phyloP scores from a whole-genome alignment of 129 eudicot genomes.

The Helianthus tuberosus region DNA sequence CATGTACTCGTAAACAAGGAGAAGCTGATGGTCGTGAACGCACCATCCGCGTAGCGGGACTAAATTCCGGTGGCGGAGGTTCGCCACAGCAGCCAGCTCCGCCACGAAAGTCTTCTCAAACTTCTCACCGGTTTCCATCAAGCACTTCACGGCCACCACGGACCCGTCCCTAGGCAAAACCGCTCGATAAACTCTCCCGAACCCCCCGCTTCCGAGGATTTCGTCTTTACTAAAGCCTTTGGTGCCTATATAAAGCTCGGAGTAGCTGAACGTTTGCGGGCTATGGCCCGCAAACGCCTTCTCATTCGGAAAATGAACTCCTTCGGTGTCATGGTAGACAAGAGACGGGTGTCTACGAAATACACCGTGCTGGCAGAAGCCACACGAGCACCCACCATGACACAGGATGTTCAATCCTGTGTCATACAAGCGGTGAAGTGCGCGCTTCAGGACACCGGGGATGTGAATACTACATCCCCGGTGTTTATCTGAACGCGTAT shows the following conservation, averaged over 20 bases:
- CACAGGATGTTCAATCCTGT: not conserved
- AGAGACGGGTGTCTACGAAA: slow-evolving; percentile 22
- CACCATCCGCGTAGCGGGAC: slow-evolving; percentile 96
- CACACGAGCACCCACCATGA: not conserved
- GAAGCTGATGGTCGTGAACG: slow-evolving; percentile 65
- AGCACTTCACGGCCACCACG: slow-evolving; percentile 80
- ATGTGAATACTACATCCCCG: slow-evolving; percentile 31
- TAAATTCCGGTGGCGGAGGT: slow-evolving; percentile 90
- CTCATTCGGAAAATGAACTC: slow-evolving; percentile 48
- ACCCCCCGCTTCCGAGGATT: slow-evolving; percentile 88
- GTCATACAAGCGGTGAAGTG: slow-evolving; percentile 37
- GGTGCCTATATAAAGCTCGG: slow-evolving; percentile 86
- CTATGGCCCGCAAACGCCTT: slow-evolving; percentile 45
- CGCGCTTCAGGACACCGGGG: slow-evolving; percentile 26
- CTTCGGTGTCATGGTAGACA: slow-evolving; percentile 64
- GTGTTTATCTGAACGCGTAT: slow-evolving; percentile 25
- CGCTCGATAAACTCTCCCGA: slow-evolving; percentile 81
- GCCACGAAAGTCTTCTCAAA: slow-evolving; percentile 89
- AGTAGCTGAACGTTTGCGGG: slow-evolving; percentile 75
- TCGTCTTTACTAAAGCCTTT: slow-evolving; percentile 68
- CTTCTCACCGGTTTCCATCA: slow-evolving; percentile 67
- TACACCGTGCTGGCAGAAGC: slow-evolving; percentile 5
- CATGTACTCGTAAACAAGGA: slow-evolving; percentile 94
- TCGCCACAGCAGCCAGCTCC: slow-evolving; percentile 91
- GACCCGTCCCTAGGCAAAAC: slow-evolving; percentile 86